A percentile compares a stretch with the other conserved stretches of the same genome.
Conservation (phyloP, 1,139 yeast species). For the Pneumocystis jirovecii region DNA sequence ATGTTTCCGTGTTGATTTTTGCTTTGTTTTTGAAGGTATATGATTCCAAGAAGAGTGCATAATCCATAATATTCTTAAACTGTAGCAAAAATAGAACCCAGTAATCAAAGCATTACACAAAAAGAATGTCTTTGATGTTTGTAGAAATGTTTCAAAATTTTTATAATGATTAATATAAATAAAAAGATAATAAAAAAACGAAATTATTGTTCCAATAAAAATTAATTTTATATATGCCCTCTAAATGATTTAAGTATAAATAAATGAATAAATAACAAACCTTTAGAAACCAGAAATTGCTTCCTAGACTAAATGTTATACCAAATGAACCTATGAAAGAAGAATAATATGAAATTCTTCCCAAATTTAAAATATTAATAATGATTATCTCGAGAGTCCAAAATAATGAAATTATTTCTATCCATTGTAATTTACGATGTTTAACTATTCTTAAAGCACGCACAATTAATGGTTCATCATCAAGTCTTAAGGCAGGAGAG, state of each 20-base stretch:
- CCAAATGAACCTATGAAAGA: background rate
- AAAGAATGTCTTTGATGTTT: background rate
- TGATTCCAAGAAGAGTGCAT: background rate
- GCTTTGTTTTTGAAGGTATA: background rate
- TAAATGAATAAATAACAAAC: background rate
- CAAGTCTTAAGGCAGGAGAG: constrained; percentile 8
- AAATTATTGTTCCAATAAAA: background rate
- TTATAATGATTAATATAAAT: background rate
- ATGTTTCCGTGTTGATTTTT: background rate
- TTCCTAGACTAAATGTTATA: background rate
- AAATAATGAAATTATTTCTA: background rate
- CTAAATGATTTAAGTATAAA: background rate
- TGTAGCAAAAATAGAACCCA: background rate
- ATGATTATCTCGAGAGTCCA: background rate
- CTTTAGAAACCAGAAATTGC: background rate
- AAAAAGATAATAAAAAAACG: background rate
- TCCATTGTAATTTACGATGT: constrained; percentile 2
- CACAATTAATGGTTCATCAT: constrained; percentile 12
- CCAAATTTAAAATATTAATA: background rate
- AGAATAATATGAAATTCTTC: background rate
- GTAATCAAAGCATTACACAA: background rate
- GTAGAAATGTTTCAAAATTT: background rate
- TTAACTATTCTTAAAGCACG: constrained; percentile 7
- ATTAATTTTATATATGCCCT: background rate
- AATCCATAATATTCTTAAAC: background rate